A percentile compares a stretch with the other conserved stretches of the same genome.
phyloP scores from a whole-genome alignment of 129 eudicot genomes.

The Flaveria sonorensis region DNA sequence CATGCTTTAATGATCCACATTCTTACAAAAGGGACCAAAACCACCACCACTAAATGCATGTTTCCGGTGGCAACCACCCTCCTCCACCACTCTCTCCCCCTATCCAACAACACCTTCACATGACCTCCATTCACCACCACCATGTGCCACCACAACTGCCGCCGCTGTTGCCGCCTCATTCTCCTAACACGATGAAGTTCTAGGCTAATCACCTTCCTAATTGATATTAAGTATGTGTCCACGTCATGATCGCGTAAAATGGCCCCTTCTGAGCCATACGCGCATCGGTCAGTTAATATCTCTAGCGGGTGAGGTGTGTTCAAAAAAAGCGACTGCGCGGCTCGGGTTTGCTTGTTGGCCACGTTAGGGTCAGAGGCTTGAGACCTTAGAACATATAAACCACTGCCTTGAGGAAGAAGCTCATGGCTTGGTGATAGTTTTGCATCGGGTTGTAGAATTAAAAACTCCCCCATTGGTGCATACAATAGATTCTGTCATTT shows the following conservation, averaged over 20 bases:
- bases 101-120: conserved; percentile 46
- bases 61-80: conserved; percentile 55
- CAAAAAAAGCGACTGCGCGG: conserved; percentile 56
- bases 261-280: conserved; percentile 70
- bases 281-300: conserved; percentile 58
- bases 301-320: conserved; percentile 88
- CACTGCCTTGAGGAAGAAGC: conserved; percentile 79
- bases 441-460: conserved; percentile 79
- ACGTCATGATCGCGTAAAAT: conserved; percentile 82
- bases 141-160: conserved; percentile 62
- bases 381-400: conserved; percentile 59
- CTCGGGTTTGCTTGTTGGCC: conserved; percentile 59
- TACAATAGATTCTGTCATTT: conserved; percentile 60
- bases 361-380: conserved; percentile 31
- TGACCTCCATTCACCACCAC: conserved; percentile 38
- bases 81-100: conserved; percentile 61
- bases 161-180: conserved; percentile 43
- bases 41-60: conserved; percentile 52
- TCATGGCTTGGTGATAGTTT: conserved; percentile 73
- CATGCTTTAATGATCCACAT: conserved; percentile 32
- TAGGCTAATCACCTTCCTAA: conserved; percentile 66
- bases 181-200: conserved; percentile 58
- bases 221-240: conserved; percentile 58
- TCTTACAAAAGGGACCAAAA: conserved; percentile 55
- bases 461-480: conserved; percentile 83